Conservation (phyloP, 2,329 filamentous ascomycete species). For the Ophiostoma quercus region DNA sequence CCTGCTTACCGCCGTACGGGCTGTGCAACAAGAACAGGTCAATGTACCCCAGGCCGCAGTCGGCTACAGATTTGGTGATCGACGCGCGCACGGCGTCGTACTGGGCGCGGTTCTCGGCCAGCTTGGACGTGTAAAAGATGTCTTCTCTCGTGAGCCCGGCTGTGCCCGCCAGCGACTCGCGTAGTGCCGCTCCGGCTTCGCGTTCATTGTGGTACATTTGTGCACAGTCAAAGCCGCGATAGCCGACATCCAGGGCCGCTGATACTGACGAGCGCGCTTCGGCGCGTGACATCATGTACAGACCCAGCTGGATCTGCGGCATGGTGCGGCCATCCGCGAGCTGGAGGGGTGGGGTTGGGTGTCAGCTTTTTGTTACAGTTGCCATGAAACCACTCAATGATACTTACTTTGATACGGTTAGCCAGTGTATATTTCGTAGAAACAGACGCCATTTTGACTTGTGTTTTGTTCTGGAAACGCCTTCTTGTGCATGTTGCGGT, state of each 20-base stretch:
- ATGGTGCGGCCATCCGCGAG: conserved; percentile 62
- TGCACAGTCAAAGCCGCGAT: conserved; percentile 49
- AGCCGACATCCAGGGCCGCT: conserved; percentile 51
- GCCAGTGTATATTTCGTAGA: conserved; percentile 10
- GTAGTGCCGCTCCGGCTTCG: conserved; percentile 62
- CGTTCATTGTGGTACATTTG: conserved; percentile 64
- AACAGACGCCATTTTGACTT: neutral
- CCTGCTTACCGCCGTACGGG: conserved; percentile 66
- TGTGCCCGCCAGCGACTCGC: conserved; percentile 30
- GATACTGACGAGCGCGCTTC: conserved; percentile 56
- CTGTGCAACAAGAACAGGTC: conserved; percentile 76
- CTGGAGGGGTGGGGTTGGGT: conserved; percentile 32
- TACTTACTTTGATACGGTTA: conserved; percentile 7
- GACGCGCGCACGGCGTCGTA: conserved; percentile 64
- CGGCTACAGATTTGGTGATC: conserved; percentile 60
- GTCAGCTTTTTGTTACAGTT: neutral
- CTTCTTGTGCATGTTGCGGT: neutral
- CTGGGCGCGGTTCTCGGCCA: conserved; percentile 59
- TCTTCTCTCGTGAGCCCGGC: conserved; percentile 56
- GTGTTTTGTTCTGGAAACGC: neutral
- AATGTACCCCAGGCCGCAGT: conserved; percentile 65
- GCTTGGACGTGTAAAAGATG: conserved; percentile 75
- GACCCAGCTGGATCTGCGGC: conserved; percentile 67
- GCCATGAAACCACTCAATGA: neutral
- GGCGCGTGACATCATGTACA: conserved; percentile 63